Percentiles rank a stretch among this genome's conserved stretches.
Evolutionary conservation across 2,329 filamentous ascomycete species (phyloP).

Genomic region (Colletotrichum brevisporum): DNA sequence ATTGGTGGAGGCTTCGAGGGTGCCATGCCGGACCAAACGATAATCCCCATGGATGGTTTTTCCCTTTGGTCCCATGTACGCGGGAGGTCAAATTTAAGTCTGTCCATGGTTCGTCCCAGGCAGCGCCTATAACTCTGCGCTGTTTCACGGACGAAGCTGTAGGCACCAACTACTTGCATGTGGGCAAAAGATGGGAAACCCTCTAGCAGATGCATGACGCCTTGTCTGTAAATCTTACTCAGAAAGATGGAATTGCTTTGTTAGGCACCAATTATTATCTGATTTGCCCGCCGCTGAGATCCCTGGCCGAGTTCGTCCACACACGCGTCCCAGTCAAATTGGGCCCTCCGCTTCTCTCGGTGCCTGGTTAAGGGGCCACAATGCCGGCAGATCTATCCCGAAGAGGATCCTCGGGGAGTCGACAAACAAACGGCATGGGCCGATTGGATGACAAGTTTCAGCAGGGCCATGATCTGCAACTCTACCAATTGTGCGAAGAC

Average conservation of each 20-base stretch:
- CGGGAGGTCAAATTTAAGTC: conserved; percentile 33
- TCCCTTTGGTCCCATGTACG: conserved; percentile 12
- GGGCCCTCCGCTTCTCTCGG: too few relatives aligned
- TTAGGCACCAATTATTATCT: too few relatives aligned
- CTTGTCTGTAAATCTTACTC: too few relatives aligned
- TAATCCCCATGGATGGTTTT: conserved; percentile 1
- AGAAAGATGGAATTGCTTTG: too few relatives aligned
- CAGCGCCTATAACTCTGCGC: conserved; percentile 2
- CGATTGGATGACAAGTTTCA: not conserved
- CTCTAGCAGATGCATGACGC: too few relatives aligned
- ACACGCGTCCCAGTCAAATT: too few relatives aligned
- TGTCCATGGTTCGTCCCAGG: conserved; percentile 36
- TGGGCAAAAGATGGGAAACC: too few relatives aligned
- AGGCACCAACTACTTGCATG: not conserved
- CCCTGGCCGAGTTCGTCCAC: too few relatives aligned
- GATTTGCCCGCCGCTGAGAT: too few relatives aligned
- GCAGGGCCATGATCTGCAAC: not conserved
- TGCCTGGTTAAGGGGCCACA: not conserved
- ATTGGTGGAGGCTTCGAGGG: conserved; percentile 22
- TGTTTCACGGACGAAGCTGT: conserved; percentile 21
- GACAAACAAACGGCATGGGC: not conserved
- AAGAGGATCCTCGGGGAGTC: not conserved
- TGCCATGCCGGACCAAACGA: conserved; percentile 18
- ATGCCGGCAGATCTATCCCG: conserved; percentile 2
- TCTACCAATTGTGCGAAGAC: too few relatives aligned